These are phyloP conservation scores for Penicillium sp. DNA, from an alignment of 2,329 filamentous ascomycete species.

Conservation along the genomic window DNA sequence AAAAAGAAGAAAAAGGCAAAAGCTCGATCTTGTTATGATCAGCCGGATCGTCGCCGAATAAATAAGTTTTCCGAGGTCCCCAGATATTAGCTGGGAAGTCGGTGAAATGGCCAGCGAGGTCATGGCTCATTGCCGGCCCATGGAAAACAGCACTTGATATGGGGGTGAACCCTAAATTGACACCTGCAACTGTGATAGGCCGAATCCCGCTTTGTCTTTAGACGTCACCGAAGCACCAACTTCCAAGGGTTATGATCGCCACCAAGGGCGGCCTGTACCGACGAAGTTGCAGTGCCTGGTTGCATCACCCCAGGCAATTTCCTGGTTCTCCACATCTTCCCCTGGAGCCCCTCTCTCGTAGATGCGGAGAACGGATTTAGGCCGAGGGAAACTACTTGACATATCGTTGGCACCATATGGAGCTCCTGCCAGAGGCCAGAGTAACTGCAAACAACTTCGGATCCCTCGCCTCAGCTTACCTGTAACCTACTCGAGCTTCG, in stretches of 20 bases:
- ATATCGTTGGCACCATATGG: too few species aligned
- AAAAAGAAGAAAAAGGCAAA: neutral
- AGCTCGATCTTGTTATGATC: neutral
- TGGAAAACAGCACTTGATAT: neutral
- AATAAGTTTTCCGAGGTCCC: neutral
- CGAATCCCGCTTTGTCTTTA: neutral
- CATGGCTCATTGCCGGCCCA: neutral
- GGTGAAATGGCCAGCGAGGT: neutral
- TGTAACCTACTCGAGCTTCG: too few species aligned
- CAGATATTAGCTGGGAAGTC: neutral
- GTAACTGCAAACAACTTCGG: too few species aligned
- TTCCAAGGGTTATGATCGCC: neutral
- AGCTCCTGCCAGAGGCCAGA: too few species aligned
- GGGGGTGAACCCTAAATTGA: constrained; percentile 1
- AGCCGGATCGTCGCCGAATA: neutral
- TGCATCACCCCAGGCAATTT: neutral
- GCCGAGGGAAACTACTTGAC: too few species aligned
- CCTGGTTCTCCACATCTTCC: constrained; percentile 4
- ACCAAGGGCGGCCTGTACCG: neutral
- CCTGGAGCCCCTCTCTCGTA: neutral
- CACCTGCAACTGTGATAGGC: neutral
- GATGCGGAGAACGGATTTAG: neutral
- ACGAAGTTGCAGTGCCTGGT: constrained; percentile 1
- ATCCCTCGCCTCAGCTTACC: too few species aligned
- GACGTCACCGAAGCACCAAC: neutral